phyloP scores from a whole-genome alignment of 1,284 basidiomycete species.

The Cutaneotrichosporon dermatis region DNA sequence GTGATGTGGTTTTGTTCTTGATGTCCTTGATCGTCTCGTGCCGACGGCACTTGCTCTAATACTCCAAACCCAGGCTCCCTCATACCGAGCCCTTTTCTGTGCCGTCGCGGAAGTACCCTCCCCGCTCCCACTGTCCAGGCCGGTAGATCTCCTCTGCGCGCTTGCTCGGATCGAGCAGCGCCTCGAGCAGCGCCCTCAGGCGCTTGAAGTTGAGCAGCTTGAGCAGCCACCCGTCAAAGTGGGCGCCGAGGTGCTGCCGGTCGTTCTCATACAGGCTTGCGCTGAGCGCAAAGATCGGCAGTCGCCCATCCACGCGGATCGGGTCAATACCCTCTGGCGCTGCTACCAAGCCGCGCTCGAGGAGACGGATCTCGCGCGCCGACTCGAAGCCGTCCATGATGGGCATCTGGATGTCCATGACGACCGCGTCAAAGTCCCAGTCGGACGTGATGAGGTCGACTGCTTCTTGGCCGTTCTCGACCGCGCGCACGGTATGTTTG shows the following conservation, averaged over 20 bases:
- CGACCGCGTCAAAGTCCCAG: conserved; percentile 60
- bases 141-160: conserved; percentile 59
- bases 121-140: conserved; percentile 64
- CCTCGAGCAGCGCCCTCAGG: conserved; percentile 58
- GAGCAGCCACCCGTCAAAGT: conserved; percentile 81
- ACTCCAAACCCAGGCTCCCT: no score
- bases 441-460: conserved; percentile 61
- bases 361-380: conserved; percentile 62
- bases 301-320: conserved; percentile 58
- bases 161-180: conserved; percentile 57
- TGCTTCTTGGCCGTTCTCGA: conserved; percentile 73
- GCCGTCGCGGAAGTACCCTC: conserved; percentile 59
- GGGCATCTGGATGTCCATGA: conserved; percentile 90
- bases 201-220: conserved; percentile 78
- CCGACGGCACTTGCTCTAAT: no score
- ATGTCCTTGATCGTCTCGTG: no score
- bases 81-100: neutral
- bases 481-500: conserved; percentile 64
- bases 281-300: conserved; percentile 79
- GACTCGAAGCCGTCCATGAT: conserved; percentile 73
- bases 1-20: no score
- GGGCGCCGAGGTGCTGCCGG: conserved; percentile 57
- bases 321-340: conserved; percentile 10
- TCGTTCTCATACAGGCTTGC: conserved; percentile 68
- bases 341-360: conserved; percentile 51